A percentile compares a stretch with the other conserved stretches of the same genome.
These are phyloP conservation scores for Termitomyces sp. DNA, from an alignment of 768 basidiomycete genomes.

Conservation along the genomic window DNA sequence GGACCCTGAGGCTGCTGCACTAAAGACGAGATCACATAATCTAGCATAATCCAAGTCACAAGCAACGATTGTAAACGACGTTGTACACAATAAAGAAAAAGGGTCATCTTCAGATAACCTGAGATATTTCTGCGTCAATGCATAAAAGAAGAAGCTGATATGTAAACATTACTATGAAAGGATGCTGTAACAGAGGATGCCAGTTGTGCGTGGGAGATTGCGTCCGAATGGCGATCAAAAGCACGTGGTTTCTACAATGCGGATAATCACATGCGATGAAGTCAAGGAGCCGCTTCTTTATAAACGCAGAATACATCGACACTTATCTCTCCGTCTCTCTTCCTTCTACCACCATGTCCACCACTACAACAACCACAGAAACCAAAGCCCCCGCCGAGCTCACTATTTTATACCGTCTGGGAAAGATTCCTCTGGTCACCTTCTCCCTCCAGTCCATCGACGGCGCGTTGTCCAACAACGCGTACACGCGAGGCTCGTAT, in stretches of 20 bases:
- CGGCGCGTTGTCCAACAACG: conserved; percentile 53
- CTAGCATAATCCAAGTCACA: too few species aligned
- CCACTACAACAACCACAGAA: conserved; percentile 25
- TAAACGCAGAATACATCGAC: conserved; percentile 4
- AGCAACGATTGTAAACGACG: too few species aligned
- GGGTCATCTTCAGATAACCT: too few species aligned
- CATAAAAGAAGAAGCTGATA: too few species aligned
- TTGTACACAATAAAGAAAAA: too few species aligned
- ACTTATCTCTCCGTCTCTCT: conserved; percentile 15
- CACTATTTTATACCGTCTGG: conserved; percentile 60
- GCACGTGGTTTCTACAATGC: background rate
- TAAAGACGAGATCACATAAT: too few species aligned
- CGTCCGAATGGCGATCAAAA: background rate
- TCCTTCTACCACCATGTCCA: conserved; percentile 15
- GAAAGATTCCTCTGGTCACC: conserved; percentile 71
- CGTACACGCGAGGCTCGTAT: conserved; percentile 64
- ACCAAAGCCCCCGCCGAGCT: conserved; percentile 45
- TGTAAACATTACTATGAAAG: background rate
- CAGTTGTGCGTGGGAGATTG: background rate
- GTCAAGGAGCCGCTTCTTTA: conserved; percentile 9
- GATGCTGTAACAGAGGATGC: background rate
- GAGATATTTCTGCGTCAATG: too few species aligned
- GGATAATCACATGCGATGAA: conserved; percentile 7
- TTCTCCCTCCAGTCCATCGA: conserved; percentile 61
- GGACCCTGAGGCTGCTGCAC: too few species aligned